A percentile compares a stretch with the other conserved stretches of the same genome.
Conservation (phyloP, 2,329 filamentous ascomycete genomes). For the Chaetoscypha palmicola region DNA sequence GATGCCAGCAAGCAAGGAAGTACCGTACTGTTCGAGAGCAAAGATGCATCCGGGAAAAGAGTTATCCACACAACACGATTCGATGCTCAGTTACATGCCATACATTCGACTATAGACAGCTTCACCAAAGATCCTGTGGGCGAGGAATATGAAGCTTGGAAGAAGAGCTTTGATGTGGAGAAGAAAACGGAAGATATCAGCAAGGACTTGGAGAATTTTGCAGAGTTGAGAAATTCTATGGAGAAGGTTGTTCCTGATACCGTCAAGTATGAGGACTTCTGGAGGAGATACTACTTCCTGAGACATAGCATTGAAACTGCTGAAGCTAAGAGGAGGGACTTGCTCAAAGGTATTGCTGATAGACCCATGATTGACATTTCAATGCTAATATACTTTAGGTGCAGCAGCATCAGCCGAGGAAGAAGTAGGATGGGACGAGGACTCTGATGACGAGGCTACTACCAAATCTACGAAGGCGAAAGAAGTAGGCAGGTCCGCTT, state of each 20-base stretch:
- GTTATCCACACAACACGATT: conserved; percentile 93
- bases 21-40: conserved; percentile 84
- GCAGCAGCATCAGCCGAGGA: conserved; percentile 63
- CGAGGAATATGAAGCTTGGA: conserved; percentile 68
- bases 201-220: conserved; percentile 75
- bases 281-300: conserved; percentile 93
- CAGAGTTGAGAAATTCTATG: conserved; percentile 81
- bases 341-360: conserved; percentile 70
- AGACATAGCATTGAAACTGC: conserved; percentile 89
- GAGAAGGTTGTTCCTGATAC: conserved; percentile 90
- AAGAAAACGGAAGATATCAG: conserved; percentile 79
- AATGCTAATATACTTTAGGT: conserved; percentile 23
- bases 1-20: conserved; percentile 39
- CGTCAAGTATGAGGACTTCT: conserved; percentile 85
- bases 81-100: conserved; percentile 91
- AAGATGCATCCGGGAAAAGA: conserved; percentile 80
- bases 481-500: conserved; percentile 38
- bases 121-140: conserved; percentile 77
- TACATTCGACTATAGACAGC: conserved; percentile 76
- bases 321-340: conserved; percentile 78
- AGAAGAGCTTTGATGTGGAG: conserved; percentile 68
- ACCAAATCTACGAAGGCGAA: conserved; percentile 31
- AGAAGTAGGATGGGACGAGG: conserved; percentile 59
- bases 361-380: too few species aligned
- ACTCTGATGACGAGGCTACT: conserved; percentile 60